Conservation (phyloP, 2,329 filamentous ascomycete species). For the Fusarium sp. region DNA sequence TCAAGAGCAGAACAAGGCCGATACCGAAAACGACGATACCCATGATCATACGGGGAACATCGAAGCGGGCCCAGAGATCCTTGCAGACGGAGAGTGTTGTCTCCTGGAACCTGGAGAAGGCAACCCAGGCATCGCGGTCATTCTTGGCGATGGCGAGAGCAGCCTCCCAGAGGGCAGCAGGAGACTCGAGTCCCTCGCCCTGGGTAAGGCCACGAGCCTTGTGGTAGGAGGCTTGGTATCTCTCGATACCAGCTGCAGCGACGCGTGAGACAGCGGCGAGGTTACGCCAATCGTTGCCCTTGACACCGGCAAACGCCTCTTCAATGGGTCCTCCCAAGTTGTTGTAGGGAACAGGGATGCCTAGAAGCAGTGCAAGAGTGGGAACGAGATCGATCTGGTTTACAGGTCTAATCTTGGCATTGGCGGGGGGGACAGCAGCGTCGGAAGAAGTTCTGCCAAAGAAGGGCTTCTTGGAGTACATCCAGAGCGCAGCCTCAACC, state of each 20-base stretch:
- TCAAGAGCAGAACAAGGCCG: slow-evolving; percentile 77
- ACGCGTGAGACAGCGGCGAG: slow-evolving; percentile 83
- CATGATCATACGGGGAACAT: slow-evolving; percentile 86
- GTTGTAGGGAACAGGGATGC: slow-evolving; percentile 95
- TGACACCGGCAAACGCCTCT: slow-evolving; percentile 85
- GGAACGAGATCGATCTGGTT: slow-evolving; percentile 96
- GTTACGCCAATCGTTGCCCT: slow-evolving; percentile 81
- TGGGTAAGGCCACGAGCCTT: slow-evolving; percentile 78
- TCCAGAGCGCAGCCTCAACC: slow-evolving; percentile 94
- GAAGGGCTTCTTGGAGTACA: slow-evolving; percentile 91
- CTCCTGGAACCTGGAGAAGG: slow-evolving; percentile 81
- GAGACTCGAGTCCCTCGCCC: slow-evolving; percentile 61
- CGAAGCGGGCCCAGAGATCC: slow-evolving; percentile 91
- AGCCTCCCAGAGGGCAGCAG: slow-evolving; percentile 64
- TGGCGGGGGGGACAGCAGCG: slow-evolving; percentile 71
- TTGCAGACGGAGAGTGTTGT: slow-evolving; percentile 86
- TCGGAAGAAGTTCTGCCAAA: slow-evolving; percentile 84
- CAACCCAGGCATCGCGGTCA: slow-evolving; percentile 63
- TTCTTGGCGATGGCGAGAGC: slow-evolving; percentile 60
- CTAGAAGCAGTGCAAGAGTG: slow-evolving; percentile 88
- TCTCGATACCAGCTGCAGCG: slow-evolving; percentile 86
- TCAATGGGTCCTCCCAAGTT: slow-evolving; percentile 94
- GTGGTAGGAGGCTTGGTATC: slow-evolving; percentile 90
- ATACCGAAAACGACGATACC: slow-evolving; percentile 81
- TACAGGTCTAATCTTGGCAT: slow-evolving; percentile 82